Evolutionary conservation across 306 rosid species (phyloP), one percentile per base, ranked within the genome.

Genomic region (Begonia loranthoides): DNA sequence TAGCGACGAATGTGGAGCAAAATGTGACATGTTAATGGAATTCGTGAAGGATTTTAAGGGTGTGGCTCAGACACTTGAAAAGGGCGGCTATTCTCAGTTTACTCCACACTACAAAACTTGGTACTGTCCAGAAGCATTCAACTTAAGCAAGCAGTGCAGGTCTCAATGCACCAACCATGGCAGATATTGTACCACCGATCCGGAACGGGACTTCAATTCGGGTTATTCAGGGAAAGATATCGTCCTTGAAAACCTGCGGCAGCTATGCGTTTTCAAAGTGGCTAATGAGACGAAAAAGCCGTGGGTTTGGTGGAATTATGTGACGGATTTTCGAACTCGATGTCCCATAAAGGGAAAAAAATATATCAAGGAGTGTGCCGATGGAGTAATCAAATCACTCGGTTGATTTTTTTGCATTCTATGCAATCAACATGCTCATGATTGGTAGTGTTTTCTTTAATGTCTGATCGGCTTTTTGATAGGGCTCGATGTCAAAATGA

Each of bases 261-360:
- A 90, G 82, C 75, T 90, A 5, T 90, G 97, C 62, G 95, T 85
- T 68, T 82, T 54, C 60, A 85, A 66, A 76, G 97, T 79, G 53
- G 95, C 82, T 21, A 90, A 80, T 62, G 79, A 85, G 63, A 59
- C 82, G 54, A 75, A 62, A 48, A 90, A 76, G 78, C 82, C 97
- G 65, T 90, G 97, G 97, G 71, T 70, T 47, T 90, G 95, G 95
- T 90, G 97, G 97, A 95, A 90, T 66, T 90, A 90, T 56, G 95
- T 85, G 47, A 90, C 95, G 43, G 97, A 90, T 66, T 90, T 90
- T 71, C 97, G 82, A 80, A 85, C 85, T 67, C 78, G 97, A 65
- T 90, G 97, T 62, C 97, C 97, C n/a, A 90, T 90, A 95, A 90
- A 90, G 79, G 82, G 77, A 73, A 90, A 85, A 70, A 90, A 72